A percentile compares a stretch with the other conserved stretches of the same genome.
phyloP scores from a whole-genome alignment of 495 filamentous ascomycete genomes.

The Letharia lupina region DNA sequence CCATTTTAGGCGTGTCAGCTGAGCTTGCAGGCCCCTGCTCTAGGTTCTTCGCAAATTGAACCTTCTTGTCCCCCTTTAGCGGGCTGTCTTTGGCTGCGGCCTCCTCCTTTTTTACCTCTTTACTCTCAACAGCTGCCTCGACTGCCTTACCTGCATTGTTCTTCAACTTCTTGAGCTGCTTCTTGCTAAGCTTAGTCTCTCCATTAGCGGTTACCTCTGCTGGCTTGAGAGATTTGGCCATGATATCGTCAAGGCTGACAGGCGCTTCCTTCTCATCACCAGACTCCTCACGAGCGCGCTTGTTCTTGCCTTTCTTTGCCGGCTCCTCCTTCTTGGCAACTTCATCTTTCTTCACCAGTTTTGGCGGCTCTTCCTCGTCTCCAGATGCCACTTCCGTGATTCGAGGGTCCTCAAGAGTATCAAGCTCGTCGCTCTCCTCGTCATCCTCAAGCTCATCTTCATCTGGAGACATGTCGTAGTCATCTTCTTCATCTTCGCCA shows the following conservation, averaged over 20 bases:
- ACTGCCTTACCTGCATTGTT: conserved; percentile 85
- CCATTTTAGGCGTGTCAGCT: conserved; percentile 33
- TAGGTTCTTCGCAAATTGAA: conserved; percentile 96
- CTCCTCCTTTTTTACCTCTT: conserved; percentile 42
- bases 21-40: conserved; percentile 87
- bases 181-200: conserved; percentile 71
- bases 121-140: conserved; percentile 45
- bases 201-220: conserved; percentile 48
- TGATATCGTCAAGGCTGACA: conserved; percentile 58
- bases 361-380: conserved; percentile 64
- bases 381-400: conserved; percentile 80
- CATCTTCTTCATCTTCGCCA: conserved; percentile 57
- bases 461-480: conserved; percentile 75
- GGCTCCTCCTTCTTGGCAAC: conserved; percentile 36
- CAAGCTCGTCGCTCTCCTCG: conserved; percentile 77
- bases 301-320: conserved; percentile 69
- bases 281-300: conserved; percentile 62
- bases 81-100: conserved; percentile 35
- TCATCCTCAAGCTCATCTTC: conserved; percentile 66
- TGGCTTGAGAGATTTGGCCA: conserved; percentile 60
- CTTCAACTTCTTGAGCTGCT: conserved; percentile 97
- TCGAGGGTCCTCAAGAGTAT: conserved; percentile 68
- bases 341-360: conserved; percentile 45
- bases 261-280: conserved; percentile 42
- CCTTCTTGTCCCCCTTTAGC: conserved; percentile 78